Evolutionary conservation across 2,329 filamentous ascomycete genomes (phyloP).

Genomic region (Cladosporium sp.): DNA sequence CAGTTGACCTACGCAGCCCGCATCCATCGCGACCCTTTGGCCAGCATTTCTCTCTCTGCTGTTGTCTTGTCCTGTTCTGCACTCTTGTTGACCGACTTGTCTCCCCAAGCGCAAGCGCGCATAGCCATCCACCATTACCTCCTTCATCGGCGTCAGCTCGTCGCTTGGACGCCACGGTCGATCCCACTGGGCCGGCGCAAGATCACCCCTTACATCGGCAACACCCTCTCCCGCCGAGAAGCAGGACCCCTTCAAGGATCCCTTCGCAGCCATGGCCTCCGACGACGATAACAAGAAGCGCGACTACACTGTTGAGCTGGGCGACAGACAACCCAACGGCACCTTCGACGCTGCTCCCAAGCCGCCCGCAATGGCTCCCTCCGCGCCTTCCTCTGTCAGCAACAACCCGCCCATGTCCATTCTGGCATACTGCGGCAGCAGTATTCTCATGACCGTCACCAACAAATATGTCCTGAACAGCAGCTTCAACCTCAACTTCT

Average conservation of each 20-base stretch:
- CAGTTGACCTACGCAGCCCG: no score
- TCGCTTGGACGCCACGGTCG: conserved; percentile 22
- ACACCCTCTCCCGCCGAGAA: conserved; percentile 12
- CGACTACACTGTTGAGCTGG: conserved; percentile 69
- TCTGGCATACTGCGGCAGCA: conserved; percentile 84
- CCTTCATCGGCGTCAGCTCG: conserved; percentile 28
- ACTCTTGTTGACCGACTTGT: neutral
- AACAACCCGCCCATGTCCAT: conserved; percentile 77
- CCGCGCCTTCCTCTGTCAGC: conserved; percentile 39
- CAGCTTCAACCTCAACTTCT: conserved; percentile 92
- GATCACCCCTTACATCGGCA: conserved; percentile 20
- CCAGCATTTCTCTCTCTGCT: no score
- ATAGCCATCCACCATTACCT: conserved; percentile 24
- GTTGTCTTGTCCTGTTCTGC: neutral
- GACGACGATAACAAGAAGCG: conserved; percentile 81
- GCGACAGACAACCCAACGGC: conserved; percentile 54
- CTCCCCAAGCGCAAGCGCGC: neutral
- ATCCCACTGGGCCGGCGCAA: conserved; percentile 14
- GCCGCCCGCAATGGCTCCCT: conserved; percentile 47
- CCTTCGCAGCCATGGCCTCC: conserved; percentile 50
- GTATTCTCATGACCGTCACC: conserved; percentile 99
- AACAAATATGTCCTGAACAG: conserved; percentile 98
- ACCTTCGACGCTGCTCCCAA: conserved; percentile 33
- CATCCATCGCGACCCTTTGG: no score
- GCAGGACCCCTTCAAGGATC: neutral